Base-by-base conservation (phyloP, 2,329 filamentous ascomycete genomes). In the Curvularia sp. region DNA sequence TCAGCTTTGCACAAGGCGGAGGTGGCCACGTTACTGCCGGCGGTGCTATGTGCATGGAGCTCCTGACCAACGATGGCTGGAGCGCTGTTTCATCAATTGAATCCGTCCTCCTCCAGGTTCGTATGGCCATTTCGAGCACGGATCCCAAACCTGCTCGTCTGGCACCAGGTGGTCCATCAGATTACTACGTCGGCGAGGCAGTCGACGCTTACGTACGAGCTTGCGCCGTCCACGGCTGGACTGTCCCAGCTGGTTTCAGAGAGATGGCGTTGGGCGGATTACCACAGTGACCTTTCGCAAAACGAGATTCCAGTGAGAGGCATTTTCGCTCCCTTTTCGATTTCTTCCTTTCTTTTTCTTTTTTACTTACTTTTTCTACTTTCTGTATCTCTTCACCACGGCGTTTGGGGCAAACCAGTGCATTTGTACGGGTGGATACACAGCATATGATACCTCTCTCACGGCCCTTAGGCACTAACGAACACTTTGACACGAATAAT, bases 21-120 rank as follows among this genome's bases (percentile, higher is more conserved):
- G 93, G 93, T 24, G 93, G 93, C 0, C 91, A 97, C 73, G 89
- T 97, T 59, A 96, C 93, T 0, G 80, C 83, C 1, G 93, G 93
- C 24, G 93, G 93, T 1, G 91, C 93, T 1, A 86, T 97, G 78
- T 89, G 87, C 75, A 93, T 96, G 87, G 55, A 95, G 76, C 82
- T 95, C 4, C 82, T 97, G 61, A 96, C 93, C 1, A 92, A 89
- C 74, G 86, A 86, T 6, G 93, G 93, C 26, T 97, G 93, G 93
- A 87, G 84, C 22, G 87, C 90, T 0, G 88, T 85, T 1, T 86
- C 84, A 50, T 87, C 85, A 18, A 88, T 97, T 64, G 93, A 97
- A 73, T 89, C 87, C 51, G 88, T 97, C 3, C 79, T 97, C 13
- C 75, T 96, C 26, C 91, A 96, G 74, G 88, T 97, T 24, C 88